These are phyloP conservation scores for Trichoderma citrinoviride DNA, from an alignment of 2,329 filamentous ascomycete genomes.

Conservation along the genomic window DNA sequence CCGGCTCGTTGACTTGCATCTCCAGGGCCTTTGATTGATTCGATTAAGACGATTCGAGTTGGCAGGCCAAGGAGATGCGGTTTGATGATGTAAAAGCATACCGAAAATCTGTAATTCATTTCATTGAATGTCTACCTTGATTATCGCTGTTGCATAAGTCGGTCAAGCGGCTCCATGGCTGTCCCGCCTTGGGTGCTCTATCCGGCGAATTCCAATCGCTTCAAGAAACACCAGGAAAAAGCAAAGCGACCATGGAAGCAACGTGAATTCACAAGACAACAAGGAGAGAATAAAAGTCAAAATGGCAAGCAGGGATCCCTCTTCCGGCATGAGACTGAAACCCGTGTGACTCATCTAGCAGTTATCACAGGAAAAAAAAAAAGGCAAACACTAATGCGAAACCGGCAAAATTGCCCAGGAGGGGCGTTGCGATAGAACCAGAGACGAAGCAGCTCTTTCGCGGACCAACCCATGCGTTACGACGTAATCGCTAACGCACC, in stretches of 20 bases:
- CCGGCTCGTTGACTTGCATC: background rate
- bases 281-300: background rate
- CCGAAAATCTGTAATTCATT: too few relatives aligned
- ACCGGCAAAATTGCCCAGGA: slow-evolving; percentile 21
- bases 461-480: background rate
- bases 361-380: background rate
- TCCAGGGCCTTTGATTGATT: too few relatives aligned
- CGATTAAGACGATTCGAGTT: too few relatives aligned
- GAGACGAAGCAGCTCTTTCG: slow-evolving; percentile 4
- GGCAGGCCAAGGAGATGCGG: too few relatives aligned
- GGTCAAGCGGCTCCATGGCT: background rate
- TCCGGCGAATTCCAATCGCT: slow-evolving; percentile 1
- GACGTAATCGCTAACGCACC: too few relatives aligned
- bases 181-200: background rate
- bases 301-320: slow-evolving; percentile 24
- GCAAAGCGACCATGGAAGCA: background rate
- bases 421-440: slow-evolving; percentile 21
- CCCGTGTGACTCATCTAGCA: slow-evolving; percentile 27
- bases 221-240: background rate
- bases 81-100: too few relatives aligned
- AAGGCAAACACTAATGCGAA: slow-evolving; percentile 23
- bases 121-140: too few relatives aligned
- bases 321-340: slow-evolving; percentile 23
- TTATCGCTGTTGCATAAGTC: background rate
- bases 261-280: background rate